phyloP scores from a whole-genome alignment of 129 eudicot species.

The Flaveria brownii region DNA sequence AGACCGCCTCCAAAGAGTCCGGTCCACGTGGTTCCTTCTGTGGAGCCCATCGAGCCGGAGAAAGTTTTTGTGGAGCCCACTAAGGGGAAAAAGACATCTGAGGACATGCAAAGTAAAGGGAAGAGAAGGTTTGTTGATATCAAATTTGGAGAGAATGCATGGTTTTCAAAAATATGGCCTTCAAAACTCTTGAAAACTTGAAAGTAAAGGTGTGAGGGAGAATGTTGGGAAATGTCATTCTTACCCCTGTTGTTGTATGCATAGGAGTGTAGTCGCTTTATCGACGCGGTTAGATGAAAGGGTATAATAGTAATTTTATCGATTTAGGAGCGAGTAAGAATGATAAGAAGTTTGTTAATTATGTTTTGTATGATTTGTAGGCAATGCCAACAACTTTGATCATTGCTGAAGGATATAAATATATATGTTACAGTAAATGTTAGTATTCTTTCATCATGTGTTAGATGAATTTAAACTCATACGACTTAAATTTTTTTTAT shows the following conservation, averaged over 20 bases:
- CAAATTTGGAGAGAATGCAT: conserved; percentile 43
- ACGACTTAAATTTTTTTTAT: no score
- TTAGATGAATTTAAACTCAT: not conserved
- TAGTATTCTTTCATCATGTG: not conserved
- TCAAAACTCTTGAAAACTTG: conserved; percentile 54
- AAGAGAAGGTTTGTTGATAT: conserved; percentile 46
- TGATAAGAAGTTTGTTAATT: conserved; percentile 20
- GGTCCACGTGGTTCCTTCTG: conserved; percentile 33
- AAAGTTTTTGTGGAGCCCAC: conserved; percentile 38
- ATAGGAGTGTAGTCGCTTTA: conserved; percentile 17
- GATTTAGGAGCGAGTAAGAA: conserved; percentile 15
- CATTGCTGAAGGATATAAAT: not conserved
- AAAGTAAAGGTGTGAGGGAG: not conserved
- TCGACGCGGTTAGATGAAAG: conserved; percentile 17
- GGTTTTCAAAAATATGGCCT: conserved; percentile 61
- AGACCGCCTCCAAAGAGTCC: conserved; percentile 39
- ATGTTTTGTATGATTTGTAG: conserved; percentile 18
- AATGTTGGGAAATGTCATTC: conserved; percentile 26
- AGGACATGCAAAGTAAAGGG: conserved; percentile 35
- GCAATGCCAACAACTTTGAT: conserved; percentile 11
- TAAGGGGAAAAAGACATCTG: conserved; percentile 30
- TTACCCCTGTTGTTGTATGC: conserved; percentile 17
- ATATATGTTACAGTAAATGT: not conserved
- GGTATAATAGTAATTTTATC: conserved; percentile 11
- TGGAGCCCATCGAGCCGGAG: conserved; percentile 30